Conservation (phyloP, 1,284 basidiomycete genomes). For the Heterobasidion occidentale region DNA sequence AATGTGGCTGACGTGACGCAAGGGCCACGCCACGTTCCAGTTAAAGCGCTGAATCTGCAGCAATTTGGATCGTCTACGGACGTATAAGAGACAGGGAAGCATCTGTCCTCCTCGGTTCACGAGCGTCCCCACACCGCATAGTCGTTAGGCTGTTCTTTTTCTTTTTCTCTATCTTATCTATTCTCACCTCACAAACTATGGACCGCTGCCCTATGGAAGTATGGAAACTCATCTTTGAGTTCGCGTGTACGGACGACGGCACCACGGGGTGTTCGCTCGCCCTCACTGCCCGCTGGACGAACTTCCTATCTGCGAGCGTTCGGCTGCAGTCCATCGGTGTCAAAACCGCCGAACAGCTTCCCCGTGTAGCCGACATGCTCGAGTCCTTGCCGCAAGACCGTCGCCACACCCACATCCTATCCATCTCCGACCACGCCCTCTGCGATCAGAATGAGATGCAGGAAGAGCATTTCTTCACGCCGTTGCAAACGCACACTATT, state of each 20-base stretch:
- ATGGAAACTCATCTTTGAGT: slow-evolving; percentile 17
- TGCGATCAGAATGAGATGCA: neutral
- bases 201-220: slow-evolving; percentile 2
- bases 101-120: too few species aligned
- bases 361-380: neutral
- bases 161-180: neutral
- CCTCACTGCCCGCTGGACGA: slow-evolving; percentile 16
- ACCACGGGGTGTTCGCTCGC: slow-evolving; percentile 18
- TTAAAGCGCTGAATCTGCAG: too few species aligned
- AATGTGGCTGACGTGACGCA: too few species aligned
- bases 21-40: too few species aligned
- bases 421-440: neutral
- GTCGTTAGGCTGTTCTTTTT: neutral
- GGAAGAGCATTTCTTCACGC: neutral
- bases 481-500: neutral
- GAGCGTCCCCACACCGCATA: too few species aligned
- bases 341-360: neutral
- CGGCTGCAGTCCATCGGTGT: slow-evolving; percentile 1
- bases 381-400: neutral
- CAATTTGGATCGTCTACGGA: too few species aligned
- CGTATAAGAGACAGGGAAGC: too few species aligned
- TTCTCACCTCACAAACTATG: neutral
- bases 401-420: neutral
- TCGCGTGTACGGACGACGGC: slow-evolving; percentile 22
- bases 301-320: neutral